phyloP scores from a whole-genome alignment of 345 rosid species.

The Lenwebbia sp. region DNA sequence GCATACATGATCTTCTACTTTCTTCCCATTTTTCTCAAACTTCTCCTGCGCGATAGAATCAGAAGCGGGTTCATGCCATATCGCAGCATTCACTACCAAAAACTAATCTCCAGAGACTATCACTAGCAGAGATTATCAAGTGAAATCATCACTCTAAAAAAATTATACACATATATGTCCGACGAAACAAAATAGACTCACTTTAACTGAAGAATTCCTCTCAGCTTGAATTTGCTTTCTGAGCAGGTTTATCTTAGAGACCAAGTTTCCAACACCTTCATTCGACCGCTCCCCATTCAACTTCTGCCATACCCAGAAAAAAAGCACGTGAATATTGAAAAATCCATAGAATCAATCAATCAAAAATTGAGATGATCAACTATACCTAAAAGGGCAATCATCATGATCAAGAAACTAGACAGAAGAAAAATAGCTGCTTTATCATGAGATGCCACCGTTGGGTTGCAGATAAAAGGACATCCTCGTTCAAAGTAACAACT shows the following conservation, averaged over 20 bases:
- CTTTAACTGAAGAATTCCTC: conserved; percentile 48
- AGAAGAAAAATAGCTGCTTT: not conserved
- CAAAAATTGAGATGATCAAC: not conserved
- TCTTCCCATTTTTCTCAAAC: conserved; percentile 51
- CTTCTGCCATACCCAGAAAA: conserved; percentile 21
- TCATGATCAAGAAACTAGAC: not conserved
- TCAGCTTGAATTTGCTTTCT: conserved; percentile 70
- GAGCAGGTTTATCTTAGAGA: conserved; percentile 58
- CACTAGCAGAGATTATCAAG: not conserved
- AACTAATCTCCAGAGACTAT: not conserved
- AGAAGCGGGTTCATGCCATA: not conserved
- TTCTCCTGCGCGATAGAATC: conserved; percentile 39
- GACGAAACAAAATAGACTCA: conserved; percentile 11
- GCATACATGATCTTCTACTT: conserved; percentile 35
- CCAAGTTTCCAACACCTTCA: conserved; percentile 42
- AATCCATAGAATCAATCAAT: not conserved
- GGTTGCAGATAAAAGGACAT: not conserved
- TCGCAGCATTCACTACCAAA: not conserved
- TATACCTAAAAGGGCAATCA: not conserved
- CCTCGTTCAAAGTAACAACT: not conserved
- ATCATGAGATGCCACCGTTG: not conserved
- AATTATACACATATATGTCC: not conserved
- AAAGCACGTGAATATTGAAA: not conserved
- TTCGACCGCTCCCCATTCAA: conserved; percentile 36
- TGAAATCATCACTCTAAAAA: not conserved